Base-by-base conservation (phyloP, 345 rosid genomes). In the Heritiera littoralis region DNA sequence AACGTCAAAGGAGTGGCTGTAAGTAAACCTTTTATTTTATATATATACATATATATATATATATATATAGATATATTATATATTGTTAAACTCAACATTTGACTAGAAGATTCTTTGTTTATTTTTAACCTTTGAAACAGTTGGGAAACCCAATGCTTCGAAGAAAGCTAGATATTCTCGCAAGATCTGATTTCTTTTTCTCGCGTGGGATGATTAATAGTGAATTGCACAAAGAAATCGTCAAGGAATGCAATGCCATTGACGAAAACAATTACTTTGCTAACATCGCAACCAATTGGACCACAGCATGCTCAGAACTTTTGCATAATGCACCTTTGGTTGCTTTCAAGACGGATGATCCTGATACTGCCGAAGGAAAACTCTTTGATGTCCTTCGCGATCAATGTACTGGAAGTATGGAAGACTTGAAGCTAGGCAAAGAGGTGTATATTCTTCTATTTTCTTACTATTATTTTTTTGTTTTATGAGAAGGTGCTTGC, bases 81-180 rank as follows among this genome's bases (percentile, higher is more conserved):
- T 8, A 13, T 51, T 3, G 10, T 56, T 56, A 17, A 18, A 10
- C 1, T 11, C 0, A 28, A 28, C 5, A 28, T 14, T 23, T 46
- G 18, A 23, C 3, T 32, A 0, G 1, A 8, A 11, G 7, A 0
- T 48, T 20, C 0, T 20, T 68, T 69, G 0, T 9, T 63, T 35
- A 35, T 28, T 28, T 63, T 11, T 15, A 13, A 17, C 2, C 3
- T 0, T 60, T 38, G 38, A 1, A 7, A 45, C 52, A 69, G 74
- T 13, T 69, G 74, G 74, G 74, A 13, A 69, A 69, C 38, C 74
- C 74, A 69, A 2, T 69, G 74, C 74, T 69, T 7, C 54, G 74
- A 4, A 6, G 9, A 69, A 69, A 69, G 74, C n/a, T 69, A 7
- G 54, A 69, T 23, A 0, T 15, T 15, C 12, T 41, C 2, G 49